Conservation (phyloP, 768 basidiomycete genomes). For the Mycena pura region DNA sequence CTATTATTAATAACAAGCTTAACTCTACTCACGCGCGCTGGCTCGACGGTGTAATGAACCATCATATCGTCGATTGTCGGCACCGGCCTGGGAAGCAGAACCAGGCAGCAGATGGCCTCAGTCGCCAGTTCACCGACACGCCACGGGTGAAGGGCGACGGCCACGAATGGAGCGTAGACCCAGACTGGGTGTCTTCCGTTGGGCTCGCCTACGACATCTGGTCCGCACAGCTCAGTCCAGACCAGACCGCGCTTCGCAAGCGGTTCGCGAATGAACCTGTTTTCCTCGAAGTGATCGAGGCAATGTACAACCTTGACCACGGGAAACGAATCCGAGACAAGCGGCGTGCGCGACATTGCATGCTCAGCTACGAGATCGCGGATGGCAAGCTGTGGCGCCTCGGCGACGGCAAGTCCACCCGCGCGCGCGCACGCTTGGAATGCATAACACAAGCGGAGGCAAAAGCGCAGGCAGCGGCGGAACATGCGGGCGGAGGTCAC, state of each 20-base stretch:
- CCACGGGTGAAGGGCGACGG: no score
- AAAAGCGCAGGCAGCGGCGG: no score
- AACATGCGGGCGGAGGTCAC: no score
- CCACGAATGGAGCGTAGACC: no score
- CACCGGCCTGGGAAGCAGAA: constrained; percentile 29
- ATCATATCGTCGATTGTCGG: constrained; percentile 25
- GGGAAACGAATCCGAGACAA: constrained; percentile 7
- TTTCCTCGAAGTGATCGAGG: no score
- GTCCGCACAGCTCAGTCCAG: background rate
- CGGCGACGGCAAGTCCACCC: no score
- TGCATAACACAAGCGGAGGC: constrained; percentile 37
- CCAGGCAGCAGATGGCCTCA: no score
- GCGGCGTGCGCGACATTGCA: constrained; percentile 20
- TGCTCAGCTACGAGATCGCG: constrained; percentile 25
- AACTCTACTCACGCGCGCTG: constrained; percentile 39
- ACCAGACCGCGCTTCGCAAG: constrained; percentile 10
- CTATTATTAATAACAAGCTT: no score
- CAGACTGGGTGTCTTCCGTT: constrained; percentile 11
- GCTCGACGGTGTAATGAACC: constrained; percentile 17
- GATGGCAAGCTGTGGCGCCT: constrained; percentile 30
- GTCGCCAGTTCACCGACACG: no score
- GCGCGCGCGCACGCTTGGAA: constrained; percentile 21
- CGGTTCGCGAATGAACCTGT: constrained; percentile 22
- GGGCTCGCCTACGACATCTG: constrained; percentile 6
- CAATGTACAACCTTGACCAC: constrained; percentile 12